A percentile compares a stretch with the other conserved stretches of the same genome.
Conservation (phyloP, 2,329 filamentous ascomycete species). For the Blastomyces gilchristii region DNA sequence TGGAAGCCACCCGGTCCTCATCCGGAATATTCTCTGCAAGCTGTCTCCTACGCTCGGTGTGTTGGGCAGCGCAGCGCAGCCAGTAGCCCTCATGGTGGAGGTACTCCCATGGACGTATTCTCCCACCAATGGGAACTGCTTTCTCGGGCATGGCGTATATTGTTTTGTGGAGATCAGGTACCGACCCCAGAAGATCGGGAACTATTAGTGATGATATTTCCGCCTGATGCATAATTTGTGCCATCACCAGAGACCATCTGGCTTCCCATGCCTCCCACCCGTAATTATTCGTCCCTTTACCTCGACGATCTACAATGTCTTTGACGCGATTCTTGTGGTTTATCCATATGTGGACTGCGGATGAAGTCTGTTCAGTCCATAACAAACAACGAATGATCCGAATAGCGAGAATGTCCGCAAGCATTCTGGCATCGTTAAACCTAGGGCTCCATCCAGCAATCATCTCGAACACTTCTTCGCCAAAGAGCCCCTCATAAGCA, state of each 20-base stretch:
- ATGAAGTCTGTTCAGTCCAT: conserved; percentile 67
- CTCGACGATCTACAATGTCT: conserved; percentile 70
- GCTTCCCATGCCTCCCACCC: conserved; percentile 93
- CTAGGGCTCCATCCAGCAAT: conserved; percentile 82
- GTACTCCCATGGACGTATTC: conserved; percentile 47
- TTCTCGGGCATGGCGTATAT: conserved; percentile 45
- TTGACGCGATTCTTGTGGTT: conserved; percentile 62
- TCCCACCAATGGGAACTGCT: conserved; percentile 38
- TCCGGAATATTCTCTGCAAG: conserved; percentile 48
- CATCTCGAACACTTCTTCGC: conserved; percentile 72
- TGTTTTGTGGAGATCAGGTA: conserved; percentile 24
- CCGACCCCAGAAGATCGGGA: conserved; percentile 17
- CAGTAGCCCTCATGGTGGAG: conserved; percentile 56
- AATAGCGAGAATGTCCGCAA: conserved; percentile 72
- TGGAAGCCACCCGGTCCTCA: conserved; percentile 48
- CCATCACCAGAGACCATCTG: conserved; percentile 55
- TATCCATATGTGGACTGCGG: conserved; percentile 71
- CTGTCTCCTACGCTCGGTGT: conserved; percentile 41
- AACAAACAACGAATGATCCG: conserved; percentile 73
- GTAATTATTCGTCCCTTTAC: conserved; percentile 78
- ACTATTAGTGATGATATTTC: conserved; percentile 39
- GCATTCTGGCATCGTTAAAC: conserved; percentile 84
- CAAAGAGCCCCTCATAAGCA: conserved; percentile 74
- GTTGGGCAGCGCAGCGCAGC: conserved; percentile 44
- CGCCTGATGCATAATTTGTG: conserved; percentile 46